Conservation (phyloP, 2,329 filamentous ascomycete species). For the Didymellaceae sp. region DNA sequence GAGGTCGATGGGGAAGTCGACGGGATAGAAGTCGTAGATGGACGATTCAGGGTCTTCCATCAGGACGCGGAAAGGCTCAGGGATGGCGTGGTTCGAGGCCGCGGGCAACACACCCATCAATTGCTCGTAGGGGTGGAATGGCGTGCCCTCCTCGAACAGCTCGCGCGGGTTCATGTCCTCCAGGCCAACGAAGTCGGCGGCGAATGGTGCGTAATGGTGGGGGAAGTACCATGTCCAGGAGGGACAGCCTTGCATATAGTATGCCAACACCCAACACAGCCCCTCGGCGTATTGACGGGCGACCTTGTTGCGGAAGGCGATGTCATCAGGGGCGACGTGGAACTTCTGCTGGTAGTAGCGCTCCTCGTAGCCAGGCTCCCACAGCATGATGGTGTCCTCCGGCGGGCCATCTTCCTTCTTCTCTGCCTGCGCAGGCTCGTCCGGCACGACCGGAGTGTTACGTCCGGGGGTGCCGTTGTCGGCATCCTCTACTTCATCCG, state of each 20-base stretch:
- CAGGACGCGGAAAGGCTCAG: conserved; percentile 83
- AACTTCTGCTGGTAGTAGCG: conserved; percentile 99
- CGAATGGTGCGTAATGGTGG: conserved; percentile 97
- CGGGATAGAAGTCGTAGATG: conserved; percentile 97
- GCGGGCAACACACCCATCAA: conserved; percentile 97
- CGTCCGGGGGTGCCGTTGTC: conserved; percentile 66
- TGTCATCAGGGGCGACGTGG: conserved; percentile 77
- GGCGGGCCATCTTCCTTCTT: conserved; percentile 64
- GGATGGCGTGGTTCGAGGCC: conserved; percentile 89
- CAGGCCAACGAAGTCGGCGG: conserved; percentile 88
- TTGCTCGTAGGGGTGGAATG: conserved; percentile 93
- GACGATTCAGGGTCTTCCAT: conserved; percentile 89
- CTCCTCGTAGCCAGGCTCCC: conserved; percentile 95
- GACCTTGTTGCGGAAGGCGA: conserved; percentile 87
- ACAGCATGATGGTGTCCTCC: conserved; percentile 83
- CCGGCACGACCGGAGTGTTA: conserved; percentile 59
- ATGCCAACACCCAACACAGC: conserved; percentile 90
- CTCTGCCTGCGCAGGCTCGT: conserved; percentile 54
- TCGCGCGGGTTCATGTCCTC: conserved; percentile 72
- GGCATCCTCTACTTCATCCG: conserved; percentile 69
- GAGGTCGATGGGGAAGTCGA: conserved; percentile 89
- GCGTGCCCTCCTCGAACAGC: conserved; percentile 78
- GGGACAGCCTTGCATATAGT: conserved; percentile 97
- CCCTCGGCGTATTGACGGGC: conserved; percentile 93
- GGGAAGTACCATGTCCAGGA: conserved; percentile 99